Evolutionary conservation across 1,284 basidiomycete species (phyloP), one percentile per base, ranked within the genome.

Genomic region (Porodaedalea pini): DNA sequence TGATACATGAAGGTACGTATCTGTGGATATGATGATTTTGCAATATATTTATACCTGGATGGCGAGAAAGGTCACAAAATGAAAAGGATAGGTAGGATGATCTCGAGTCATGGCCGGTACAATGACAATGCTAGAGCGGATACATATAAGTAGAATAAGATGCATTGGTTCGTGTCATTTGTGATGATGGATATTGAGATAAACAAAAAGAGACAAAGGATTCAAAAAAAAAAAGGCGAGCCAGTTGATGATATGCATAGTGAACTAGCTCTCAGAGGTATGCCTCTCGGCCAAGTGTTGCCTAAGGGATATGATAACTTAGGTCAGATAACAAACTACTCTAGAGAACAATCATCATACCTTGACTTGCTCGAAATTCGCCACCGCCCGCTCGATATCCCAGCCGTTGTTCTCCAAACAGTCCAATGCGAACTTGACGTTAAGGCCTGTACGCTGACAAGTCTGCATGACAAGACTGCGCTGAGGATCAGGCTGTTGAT

Each of bases 301-400:
- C 54, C 58, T 59, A 23, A 13, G n/a, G 39, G 7, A 21, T 10
- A 2, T 44, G 11, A 8, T 17, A 27, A 23, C 17, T 15, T 39
- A 13, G 49, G 39, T 29, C 19, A 8, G 8, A 17, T 23, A n/a
- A 17, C 8, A 4, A 5, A 31, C 10, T 17, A 10, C 10, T 19
- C 34, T 23, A 34, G 36, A 49, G 29, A 45, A 13, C 7, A 36
- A n/a, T 25, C 8, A 29, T 51, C 79, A 60, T 64, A 88, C 87
- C 81, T 88, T 88, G 65, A 91, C 88, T 66, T 88, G 80, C 65
- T 91, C 82, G 69, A 92, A 96, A 67, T 94, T 94, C 53, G 78
- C 78, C 37, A 92, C 68, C 0, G 93, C 93, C 58, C 78, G 77
- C 40, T 84, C 83, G 40, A 89, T 63, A 67, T 92, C 82, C 92